Evolutionary conservation across 148 eudicot genomes (phyloP), one percentile per base, ranked within the genome.

Genomic region (Pharnaceum exiguum): DNA sequence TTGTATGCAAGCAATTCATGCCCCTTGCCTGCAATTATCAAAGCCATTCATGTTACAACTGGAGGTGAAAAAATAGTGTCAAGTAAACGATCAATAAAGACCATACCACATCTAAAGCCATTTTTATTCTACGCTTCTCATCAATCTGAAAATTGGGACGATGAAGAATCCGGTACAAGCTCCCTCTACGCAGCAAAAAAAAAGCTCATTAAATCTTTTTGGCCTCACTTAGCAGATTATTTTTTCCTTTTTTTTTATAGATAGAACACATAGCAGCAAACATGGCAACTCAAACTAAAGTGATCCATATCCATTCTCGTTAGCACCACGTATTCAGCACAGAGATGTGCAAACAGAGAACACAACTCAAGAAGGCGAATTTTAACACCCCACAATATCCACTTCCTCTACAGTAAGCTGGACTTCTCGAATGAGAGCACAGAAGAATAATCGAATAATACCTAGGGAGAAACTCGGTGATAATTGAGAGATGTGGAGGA

Each of bases 91-190:
- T 30, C 26, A 13, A 18, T 10, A 52, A 7, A 23, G 38, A 27
- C 27, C 85, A 64, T 83, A 94, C 99, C 99, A 94, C 99, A 77
- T 94, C 99, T 57, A 94, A 91, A 33, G 99, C 99, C 99, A 94
- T 94, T 77, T 74, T 89, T 51, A 94, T 78, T 75, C 99, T 75
- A 44, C 87, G 82, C 81, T 75, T 86, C 71, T 94, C 99, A 55
- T 94, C 99, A 72, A 89, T 82, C 63, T 86, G 95, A 77, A 75
- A 79, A 65, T 89, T 79, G 64, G 99, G 96, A 65, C 96, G 99
- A 75, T 94, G 99, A 65, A 94, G 85, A 50, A 89, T 86, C 71
- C 95, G 90, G 55, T 86, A 94, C 55, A 94, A 86, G 80, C 99
- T 94, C 73, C 99, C 99, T 64, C 98, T 93, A 76, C 63, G 77